These are phyloP conservation scores for Microdochium paspali DNA, from an alignment of 2,329 filamentous ascomycete genomes.

Conservation along the genomic window DNA sequence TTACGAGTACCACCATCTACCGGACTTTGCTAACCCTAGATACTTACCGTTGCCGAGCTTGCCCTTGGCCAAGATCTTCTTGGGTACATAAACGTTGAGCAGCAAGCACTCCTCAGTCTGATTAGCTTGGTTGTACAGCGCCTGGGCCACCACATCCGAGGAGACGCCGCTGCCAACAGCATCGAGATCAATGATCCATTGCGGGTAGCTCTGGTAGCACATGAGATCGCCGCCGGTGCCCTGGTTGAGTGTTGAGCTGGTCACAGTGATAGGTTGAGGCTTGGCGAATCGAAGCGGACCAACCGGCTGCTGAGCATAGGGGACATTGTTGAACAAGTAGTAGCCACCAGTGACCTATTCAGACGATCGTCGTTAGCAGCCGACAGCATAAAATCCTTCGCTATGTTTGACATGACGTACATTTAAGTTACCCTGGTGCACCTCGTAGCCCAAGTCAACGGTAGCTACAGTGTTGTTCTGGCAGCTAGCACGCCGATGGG, in stretches of 20 bases:
- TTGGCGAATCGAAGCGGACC: constrained; percentile 59
- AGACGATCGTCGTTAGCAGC: background rate
- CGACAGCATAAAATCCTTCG: background rate
- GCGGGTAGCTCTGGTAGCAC: constrained; percentile 19
- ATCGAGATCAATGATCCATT: background rate
- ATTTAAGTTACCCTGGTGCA: background rate
- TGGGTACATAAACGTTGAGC: constrained; percentile 54
- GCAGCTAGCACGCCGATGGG: constrained; percentile 13
- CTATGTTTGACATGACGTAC: background rate
- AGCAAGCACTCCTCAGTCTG: constrained; percentile 59
- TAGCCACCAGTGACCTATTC: background rate
- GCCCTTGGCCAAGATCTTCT: constrained; percentile 25
- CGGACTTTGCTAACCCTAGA: background rate
- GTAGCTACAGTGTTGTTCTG: background rate
- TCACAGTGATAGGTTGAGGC: constrained; percentile 47
- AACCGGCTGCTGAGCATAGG: constrained; percentile 61
- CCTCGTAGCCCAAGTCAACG: background rate
- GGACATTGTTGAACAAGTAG: constrained; percentile 56
- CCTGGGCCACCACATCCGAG: constrained; percentile 55
- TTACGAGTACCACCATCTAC: background rate
- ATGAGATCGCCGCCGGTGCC: background rate
- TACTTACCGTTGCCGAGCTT: constrained; percentile 22
- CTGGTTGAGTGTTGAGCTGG: background rate
- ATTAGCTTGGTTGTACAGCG: constrained; percentile 36
- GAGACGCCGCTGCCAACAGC: background rate